A percentile compares a stretch with the other conserved stretches of the same genome.
These are phyloP conservation scores for Phytophthora pistaciae DNA, from an alignment of 352 stramenopile species.

Conservation along the genomic window DNA sequence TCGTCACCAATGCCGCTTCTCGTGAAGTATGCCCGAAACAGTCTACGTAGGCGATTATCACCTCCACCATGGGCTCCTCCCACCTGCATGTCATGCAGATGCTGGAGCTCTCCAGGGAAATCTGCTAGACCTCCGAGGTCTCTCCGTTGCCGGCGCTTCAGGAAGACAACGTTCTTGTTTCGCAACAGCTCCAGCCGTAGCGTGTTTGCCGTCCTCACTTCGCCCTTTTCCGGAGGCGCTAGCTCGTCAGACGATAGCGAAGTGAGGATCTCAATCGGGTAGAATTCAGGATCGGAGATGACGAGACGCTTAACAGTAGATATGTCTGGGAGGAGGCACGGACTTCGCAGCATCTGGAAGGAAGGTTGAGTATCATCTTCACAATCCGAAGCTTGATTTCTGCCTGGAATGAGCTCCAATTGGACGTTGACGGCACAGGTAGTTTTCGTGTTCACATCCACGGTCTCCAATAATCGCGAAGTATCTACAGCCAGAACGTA, in stretches of 20 bases:
- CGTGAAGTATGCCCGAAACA: slow-evolving; percentile 50
- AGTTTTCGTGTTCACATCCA: slow-evolving; percentile 71
- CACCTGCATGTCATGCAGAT: slow-evolving; percentile 14
- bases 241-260: slow-evolving; percentile 7
- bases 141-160: slow-evolving; percentile 57
- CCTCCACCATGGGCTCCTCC: neutral
- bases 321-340: slow-evolving; percentile 79
- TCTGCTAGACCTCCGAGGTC: slow-evolving; percentile 16
- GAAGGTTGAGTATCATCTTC: slow-evolving; percentile 15
- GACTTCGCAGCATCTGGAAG: slow-evolving; percentile 55
- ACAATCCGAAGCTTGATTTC: neutral
- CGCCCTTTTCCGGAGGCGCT: slow-evolving; percentile 4
- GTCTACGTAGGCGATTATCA: slow-evolving; percentile 38
- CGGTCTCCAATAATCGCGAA: slow-evolving; percentile 72
- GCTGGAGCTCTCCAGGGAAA: slow-evolving; percentile 30
- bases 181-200: slow-evolving; percentile 65
- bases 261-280: slow-evolving; percentile 74
- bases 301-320: slow-evolving; percentile 61
- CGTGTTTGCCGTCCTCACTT: slow-evolving; percentile 56
- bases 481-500: slow-evolving; percentile 89
- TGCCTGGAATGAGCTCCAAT: slow-evolving; percentile 45
- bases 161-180: slow-evolving; percentile 65
- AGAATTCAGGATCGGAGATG: slow-evolving; percentile 61
- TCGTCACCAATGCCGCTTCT: slow-evolving; percentile 9
- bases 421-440: slow-evolving; percentile 58